Base-by-base conservation (phyloP, 306 rosid genomes). In the Quercus robur region DNA sequence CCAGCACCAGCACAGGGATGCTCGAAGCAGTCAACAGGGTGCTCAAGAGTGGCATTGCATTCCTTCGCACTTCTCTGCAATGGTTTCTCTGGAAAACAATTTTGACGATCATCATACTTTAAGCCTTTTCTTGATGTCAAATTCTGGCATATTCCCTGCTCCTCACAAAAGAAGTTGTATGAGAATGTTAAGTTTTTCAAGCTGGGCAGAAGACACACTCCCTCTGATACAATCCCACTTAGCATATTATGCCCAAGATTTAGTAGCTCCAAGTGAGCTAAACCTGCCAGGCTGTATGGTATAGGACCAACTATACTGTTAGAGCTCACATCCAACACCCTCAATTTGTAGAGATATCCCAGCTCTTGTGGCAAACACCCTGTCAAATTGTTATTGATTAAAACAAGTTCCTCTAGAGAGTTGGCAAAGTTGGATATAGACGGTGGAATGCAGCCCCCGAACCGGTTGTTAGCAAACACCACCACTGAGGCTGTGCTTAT, bases 361-460 rank as follows among this genome's bases (percentile, higher is more conserved):
- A 93, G 84, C 82, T 95, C 90, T 76, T 88, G 93, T 3, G 99
- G 99, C 66, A 90, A 68, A 83, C 97, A 96, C 38, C 99, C 99
- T 10, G 97, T 84, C 74, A 95, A 77, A 72, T 67, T 91, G 12
- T 83, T 88, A 85, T 91, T 96, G 78, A 87, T 90, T 8, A 90
- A 28, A 31, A 96, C 80, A 19, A 93, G 89, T 20, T 95, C 97
- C 84, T 93, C 99, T 61, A 95, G 84, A 26, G 92, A 84, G 26
- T 84, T 51, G 7, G 97, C 98, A 5, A 85, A 79, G 59, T 86
- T 84, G 12, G 81, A 90, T 63, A 95, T 88, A 77, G 88, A 87
- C 17, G 93, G 84, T 14, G 98, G 92, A 6, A 93, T 83, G 79
- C 97, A 88, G 0, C 97, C 93, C 20, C 97, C 88, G 5, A 89